Evolutionary conservation across 2,329 filamentous ascomycete genomes (phyloP).

Genomic region (Paecilomyces sp.): DNA sequence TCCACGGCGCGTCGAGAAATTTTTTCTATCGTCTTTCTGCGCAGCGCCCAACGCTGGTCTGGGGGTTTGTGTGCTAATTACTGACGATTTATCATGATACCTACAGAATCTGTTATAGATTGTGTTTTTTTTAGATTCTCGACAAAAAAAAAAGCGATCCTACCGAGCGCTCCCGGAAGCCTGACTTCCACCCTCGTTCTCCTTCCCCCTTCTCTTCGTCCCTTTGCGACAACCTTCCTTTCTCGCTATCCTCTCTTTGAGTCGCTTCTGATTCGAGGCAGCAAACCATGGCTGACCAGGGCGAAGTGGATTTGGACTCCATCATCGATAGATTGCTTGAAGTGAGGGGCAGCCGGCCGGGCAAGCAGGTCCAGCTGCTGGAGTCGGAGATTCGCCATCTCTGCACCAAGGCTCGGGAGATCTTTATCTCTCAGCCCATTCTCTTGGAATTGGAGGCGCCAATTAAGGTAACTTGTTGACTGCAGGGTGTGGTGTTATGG

Average conservation of each 20-base stretch:
- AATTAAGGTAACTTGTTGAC: slow-evolving; percentile 71
- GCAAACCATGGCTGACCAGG: slow-evolving; percentile 62
- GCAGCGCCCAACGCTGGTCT: background rate
- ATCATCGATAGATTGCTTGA: slow-evolving; percentile 98
- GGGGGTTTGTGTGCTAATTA: background rate
- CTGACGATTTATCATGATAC: background rate
- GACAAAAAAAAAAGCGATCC: slow-evolving; percentile 8
- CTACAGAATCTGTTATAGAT: background rate
- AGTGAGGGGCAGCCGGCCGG: slow-evolving; percentile 93
- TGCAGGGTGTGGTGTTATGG: slow-evolving; percentile 1
- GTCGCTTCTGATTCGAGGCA: slow-evolving; percentile 23
- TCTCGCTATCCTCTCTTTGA: slow-evolving; percentile 16
- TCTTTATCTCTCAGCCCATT: slow-evolving; percentile 99
- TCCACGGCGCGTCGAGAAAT: background rate
- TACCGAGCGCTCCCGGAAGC: slow-evolving; percentile 20
- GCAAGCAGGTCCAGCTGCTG: slow-evolving; percentile 95
- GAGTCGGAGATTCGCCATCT: slow-evolving; percentile 95
- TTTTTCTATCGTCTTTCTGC: background rate
- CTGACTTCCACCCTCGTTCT: slow-evolving; percentile 3
- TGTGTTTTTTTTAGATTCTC: background rate
- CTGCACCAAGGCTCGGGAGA: slow-evolving; percentile 97
- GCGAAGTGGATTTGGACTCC: slow-evolving; percentile 97
- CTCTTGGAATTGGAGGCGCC: slow-evolving; percentile 95
- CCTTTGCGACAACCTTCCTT: slow-evolving; percentile 8
- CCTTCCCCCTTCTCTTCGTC: slow-evolving; percentile 5